These are phyloP conservation scores for Podospora tetraspora DNA, from an alignment of 495 filamentous ascomycete genomes.

Conservation along the genomic window DNA sequence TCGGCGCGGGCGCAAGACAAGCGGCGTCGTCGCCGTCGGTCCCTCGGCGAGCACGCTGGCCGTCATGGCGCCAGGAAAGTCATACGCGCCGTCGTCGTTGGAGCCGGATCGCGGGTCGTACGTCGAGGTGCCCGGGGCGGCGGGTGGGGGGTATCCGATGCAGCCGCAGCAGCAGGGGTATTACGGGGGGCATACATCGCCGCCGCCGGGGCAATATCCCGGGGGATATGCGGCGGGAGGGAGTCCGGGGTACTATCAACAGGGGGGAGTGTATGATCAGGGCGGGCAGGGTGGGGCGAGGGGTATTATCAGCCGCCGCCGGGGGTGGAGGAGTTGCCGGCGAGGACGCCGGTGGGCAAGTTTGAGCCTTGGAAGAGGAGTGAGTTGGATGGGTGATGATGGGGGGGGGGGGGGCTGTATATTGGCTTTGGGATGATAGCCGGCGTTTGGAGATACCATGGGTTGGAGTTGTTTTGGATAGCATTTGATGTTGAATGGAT, in stretches of 20 bases:
- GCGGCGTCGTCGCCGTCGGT: neutral
- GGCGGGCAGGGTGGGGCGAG: neutral
- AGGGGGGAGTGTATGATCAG: neutral
- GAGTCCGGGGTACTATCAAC: neutral
- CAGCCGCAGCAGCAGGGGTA: neutral
- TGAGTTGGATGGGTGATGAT: neutral
- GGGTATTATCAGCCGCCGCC: neutral
- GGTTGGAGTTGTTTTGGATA: neutral
- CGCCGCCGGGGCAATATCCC: neutral
- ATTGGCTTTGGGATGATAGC: neutral
- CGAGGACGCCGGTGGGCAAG: neutral
- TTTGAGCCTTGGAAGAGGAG: neutral
- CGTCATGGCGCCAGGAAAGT: neutral
- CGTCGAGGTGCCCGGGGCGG: neutral
- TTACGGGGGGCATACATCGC: neutral
- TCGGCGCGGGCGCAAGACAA: neutral
- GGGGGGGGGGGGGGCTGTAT: neutral
- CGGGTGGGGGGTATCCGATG: neutral
- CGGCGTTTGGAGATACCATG: neutral
- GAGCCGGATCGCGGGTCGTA: neutral
- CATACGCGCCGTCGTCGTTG: neutral
- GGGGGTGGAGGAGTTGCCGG: neutral
- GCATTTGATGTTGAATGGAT: neutral
- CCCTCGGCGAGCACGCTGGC: neutral
- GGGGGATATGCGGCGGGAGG: neutral